Conservation (phyloP, 306 rosid species). For the Ceratonia siliqua region DNA sequence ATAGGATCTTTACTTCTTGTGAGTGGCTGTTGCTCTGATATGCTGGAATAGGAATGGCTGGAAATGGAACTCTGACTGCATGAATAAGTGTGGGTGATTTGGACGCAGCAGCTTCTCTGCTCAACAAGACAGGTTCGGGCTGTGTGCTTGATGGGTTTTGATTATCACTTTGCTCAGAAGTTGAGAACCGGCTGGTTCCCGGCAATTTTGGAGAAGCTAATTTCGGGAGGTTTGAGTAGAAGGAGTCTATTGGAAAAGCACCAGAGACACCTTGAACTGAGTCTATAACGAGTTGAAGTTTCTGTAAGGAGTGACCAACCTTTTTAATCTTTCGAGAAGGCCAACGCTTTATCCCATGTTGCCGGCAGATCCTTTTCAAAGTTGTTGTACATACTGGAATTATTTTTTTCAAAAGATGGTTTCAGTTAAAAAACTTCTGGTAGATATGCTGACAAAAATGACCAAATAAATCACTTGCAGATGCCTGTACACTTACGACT, state of each 20-base stretch:
- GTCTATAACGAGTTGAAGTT: conserved; percentile 88
- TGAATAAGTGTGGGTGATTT: conserved; percentile 69
- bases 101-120: conserved; percentile 54
- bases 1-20: conserved; percentile 42
- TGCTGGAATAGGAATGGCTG: conserved; percentile 77
- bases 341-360: conserved; percentile 95
- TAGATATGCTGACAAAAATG: not conserved
- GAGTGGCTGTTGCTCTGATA: conserved; percentile 47
- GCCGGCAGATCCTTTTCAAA: conserved; percentile 92
- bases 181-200: conserved; percentile 50
- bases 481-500: not conserved
- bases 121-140: conserved; percentile 45
- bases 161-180: conserved; percentile 53
- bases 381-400: conserved; percentile 93
- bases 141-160: conserved; percentile 45
- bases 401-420: no score
- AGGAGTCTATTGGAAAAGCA: conserved; percentile 79
- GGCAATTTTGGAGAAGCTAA: conserved; percentile 68
- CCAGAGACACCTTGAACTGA: conserved; percentile 88
- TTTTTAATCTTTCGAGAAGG: conserved; percentile 95
- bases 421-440: no score
- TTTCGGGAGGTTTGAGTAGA: conserved; percentile 78
- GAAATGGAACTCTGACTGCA: conserved; percentile 76
- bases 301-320: conserved; percentile 94
- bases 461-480: not conserved